Evolutionary conservation across 345 rosid genomes (phyloP), one percentile per base, ranked within the genome.

Genomic region (Sonneratia caseolaris): DNA sequence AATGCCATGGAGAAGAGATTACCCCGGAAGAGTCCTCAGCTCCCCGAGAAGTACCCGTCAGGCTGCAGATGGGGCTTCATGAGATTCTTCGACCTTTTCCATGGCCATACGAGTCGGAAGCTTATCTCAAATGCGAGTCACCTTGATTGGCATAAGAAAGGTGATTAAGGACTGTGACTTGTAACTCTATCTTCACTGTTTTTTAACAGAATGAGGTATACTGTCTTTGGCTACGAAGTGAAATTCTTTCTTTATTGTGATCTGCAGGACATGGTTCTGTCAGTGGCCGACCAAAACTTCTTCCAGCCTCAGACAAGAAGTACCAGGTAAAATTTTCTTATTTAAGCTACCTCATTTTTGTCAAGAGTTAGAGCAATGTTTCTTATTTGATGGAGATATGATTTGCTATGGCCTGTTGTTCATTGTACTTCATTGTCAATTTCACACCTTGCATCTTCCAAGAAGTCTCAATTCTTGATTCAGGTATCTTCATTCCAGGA

Each of bases 61-160:
- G 86, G 91, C 73, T 87, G 94, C 64, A 84, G 83, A 13, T 81
- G 84, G 84, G 73, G 86, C 72, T 75, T 89, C 48, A 79, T 86
- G 59, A 80, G 74, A 36, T 77, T 86, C 71, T 83, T 87, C 15
- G 84, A 77, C 73, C 83, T 89, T 73, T 81, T 86, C 55, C 84
- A 80, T 68, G 76, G 78, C 18, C 79, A 70, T 66, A 80, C 86
- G 56, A 84, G 71, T 45, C 56, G 42, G 82, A 87, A 86, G 82
- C 77, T 84, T 77, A 81, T 82, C 78, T 76, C 90, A 56, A 77
- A 80, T 48, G 72, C 68, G 66, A 84, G 79, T 71, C 57, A 49
- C 47, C 35, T 70, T 18, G 77, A 64, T 62, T 35, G 66, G 38
- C 38, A 27, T 27, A 62, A 27, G 66, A 27, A 35, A 62, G 66